Base-by-base conservation (phyloP, 2,329 filamentous ascomycete species). In the Hypoxylon sp. region DNA sequence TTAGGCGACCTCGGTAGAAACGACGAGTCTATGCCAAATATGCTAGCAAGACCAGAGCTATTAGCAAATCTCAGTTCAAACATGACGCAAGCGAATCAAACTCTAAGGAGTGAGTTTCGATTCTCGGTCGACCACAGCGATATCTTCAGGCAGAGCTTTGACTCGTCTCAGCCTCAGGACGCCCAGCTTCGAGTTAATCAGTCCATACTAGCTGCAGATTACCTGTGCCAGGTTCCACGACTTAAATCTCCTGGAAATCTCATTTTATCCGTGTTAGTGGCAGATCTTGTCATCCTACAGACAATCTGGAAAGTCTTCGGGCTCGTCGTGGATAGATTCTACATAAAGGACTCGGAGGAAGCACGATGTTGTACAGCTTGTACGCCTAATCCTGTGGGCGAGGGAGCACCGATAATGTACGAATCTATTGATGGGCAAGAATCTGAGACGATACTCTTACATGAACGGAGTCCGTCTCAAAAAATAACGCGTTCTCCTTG, bases 161-260 rank as follows among this genome's bases (percentile, higher is more conserved):
- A 71, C 22, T 46, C 68, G 33, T 64, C 70, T 2, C 33, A 57
- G 20, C 25, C 60, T 0, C 48, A 14, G 8, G 25, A 53, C 33
- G 10, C 10, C 35, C 14, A 35, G 3, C 68, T 70, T 7, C 17
- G 53, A 14, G 63, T 63, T 30, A 54, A 55, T 20, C 33, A 58
- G 14, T 66, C 61, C n/a, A 40, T 53, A 6, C 17, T 71, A 10
- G 59, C 60, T 8, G 44, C 59, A 1, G 60, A 64, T 44, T 73
- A 73, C 42, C 59, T 71, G 22, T 72, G 70, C 50, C 70, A 70
- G 40, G 57, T 70, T 0, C 69, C 71, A 2, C 63, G 60, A 30
- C 17, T 61, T 6, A 72, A 72, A 30, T 51, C 66, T 7, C 11
- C 54, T 6, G 71, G 54, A 11, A 67, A 54, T 11, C 67, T 67